Conservation (phyloP, 768 basidiomycete species). For the Kockovaella imperatae region DNA sequence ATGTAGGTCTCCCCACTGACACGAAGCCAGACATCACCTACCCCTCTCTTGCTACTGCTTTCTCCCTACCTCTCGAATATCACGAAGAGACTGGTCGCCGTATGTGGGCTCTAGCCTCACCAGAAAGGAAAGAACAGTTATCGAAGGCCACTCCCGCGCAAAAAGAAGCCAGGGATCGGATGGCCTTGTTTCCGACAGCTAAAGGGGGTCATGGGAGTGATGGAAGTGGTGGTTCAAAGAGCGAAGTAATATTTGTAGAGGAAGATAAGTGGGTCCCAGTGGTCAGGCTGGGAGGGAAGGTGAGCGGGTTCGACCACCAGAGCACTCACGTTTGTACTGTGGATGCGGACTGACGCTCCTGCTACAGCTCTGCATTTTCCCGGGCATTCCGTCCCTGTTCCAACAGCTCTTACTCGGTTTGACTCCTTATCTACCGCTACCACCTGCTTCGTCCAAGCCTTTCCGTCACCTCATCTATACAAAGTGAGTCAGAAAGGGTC, state of each 20-base stretch:
- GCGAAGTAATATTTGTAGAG: slow-evolving; percentile 69
- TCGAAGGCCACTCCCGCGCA: slow-evolving; percentile 65
- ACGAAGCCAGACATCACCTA: slow-evolving; percentile 67
- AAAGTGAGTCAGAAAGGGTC: slow-evolving; percentile 48
- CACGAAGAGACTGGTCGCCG: slow-evolving; percentile 69
- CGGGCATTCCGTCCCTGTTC: slow-evolving; percentile 80
- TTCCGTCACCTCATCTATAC: slow-evolving; percentile 78
- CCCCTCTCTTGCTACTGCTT: slow-evolving; percentile 74
- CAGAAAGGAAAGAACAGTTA: slow-evolving; percentile 52
- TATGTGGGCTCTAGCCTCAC: slow-evolving; percentile 54
- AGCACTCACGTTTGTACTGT: no score
- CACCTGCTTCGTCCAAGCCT: slow-evolving; percentile 64
- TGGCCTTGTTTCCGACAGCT: slow-evolving; percentile 73
- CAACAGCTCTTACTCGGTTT: slow-evolving; percentile 69
- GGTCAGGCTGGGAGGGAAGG: slow-evolving; percentile 69
- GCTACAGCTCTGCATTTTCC: slow-evolving; percentile 70
- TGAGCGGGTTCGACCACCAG: slow-evolving; percentile 13
- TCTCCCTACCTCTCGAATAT: slow-evolving; percentile 59
- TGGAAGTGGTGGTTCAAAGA: slow-evolving; percentile 48
- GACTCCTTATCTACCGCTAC: slow-evolving; percentile 67
- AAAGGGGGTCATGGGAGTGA: slow-evolving; percentile 10
- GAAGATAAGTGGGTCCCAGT: slow-evolving; percentile 90
- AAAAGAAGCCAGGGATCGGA: slow-evolving; percentile 64
- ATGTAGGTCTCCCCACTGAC: not conserved
- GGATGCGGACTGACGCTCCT: not conserved